A percentile compares a stretch with the other conserved stretches of the same genome.
phyloP scores from a whole-genome alignment of 2,329 filamentous ascomycete genomes.

The Colletotrichum gigasporum region DNA sequence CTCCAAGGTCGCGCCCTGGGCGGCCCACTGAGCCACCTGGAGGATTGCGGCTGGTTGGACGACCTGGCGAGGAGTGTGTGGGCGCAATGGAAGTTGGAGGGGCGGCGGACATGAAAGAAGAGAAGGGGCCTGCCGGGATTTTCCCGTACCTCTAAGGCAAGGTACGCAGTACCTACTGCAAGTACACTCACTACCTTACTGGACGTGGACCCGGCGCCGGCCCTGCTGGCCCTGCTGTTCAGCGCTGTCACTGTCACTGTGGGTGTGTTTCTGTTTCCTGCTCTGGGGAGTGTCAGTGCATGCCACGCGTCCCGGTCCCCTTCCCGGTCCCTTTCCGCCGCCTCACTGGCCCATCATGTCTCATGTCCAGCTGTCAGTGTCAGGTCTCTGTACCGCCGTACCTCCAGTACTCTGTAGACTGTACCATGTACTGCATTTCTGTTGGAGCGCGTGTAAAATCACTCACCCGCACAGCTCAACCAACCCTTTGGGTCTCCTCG shows the following conservation, averaged over 20 bases:
- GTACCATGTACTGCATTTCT: not conserved
- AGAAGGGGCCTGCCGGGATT: not conserved
- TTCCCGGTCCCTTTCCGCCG: not conserved
- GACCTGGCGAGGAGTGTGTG: not conserved
- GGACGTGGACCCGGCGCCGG: not conserved
- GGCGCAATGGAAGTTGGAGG: not conserved
- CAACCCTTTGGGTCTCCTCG: not conserved
- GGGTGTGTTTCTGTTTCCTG: not conserved
- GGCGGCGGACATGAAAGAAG: conserved; percentile 3
- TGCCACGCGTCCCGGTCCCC: too few species aligned
- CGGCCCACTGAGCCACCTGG: conserved; percentile 12
- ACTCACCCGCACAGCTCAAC: not conserved
- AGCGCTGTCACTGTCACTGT: too few species aligned
- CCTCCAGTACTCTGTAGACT: not conserved
- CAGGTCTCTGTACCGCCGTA: not conserved
- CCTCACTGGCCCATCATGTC: not conserved
- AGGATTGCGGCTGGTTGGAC: conserved; percentile 18
- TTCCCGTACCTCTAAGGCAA: too few species aligned
- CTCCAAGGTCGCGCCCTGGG: conserved; percentile 17
- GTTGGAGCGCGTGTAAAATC: not conserved
- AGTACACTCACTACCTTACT: too few species aligned
- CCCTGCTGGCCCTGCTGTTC: not conserved
- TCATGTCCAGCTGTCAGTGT: not conserved
- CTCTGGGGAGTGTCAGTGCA: not conserved
- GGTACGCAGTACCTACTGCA: too few species aligned